Base-by-base conservation (phyloP, 2,329 filamentous ascomycete species). In the Chaetomium strumarium region DNA sequence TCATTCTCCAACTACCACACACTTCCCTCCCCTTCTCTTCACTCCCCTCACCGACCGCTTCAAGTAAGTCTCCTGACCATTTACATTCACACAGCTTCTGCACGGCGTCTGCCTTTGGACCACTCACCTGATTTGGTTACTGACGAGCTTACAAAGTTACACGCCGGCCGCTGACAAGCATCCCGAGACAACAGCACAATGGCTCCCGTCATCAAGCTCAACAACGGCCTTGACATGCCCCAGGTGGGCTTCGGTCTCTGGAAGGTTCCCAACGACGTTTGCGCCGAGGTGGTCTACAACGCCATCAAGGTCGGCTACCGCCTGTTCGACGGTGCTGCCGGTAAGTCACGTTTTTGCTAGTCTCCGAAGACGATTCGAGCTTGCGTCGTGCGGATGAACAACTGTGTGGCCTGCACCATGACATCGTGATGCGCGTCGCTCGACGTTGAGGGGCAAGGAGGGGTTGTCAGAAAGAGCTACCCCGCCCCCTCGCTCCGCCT, bases 241-340 rank as follows among this genome's bases (percentile, higher is more conserved):
- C 80, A 85, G 68, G 84, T 88, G 60, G 85, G 85, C 69, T 88
- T 88, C 67, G 85, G 85, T 55, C 79, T 92, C 61, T 93, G 88
- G 88, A 93, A 93, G 75, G 86, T 93, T 59, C 81, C 82, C 68
- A 86, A 86, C 61, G 79, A 81, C 49, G 83, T 81, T 51, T 84
- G 80, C 66, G 83, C 88, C 63, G 86, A 92, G 63, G 81, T 80
- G 55, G 83, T 92, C 61, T 92, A 92, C 77, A 84, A 90, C 58
- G 81, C 81, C 65, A 82, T 83, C 72, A 83, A 83, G 73, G 71
- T 71, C 46, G 80, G 80, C 38, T 83, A 83, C 70, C 75, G 80
- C 61, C 70, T 83, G 38, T 74, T 83, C 48, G 80, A 83, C 60
- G 79, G 80, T 60, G 80, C 80, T 52, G 79, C 75, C 62, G 79